phyloP scores from a whole-genome alignment of 2,329 filamentous ascomycete genomes.

The Nemania serpens region DNA sequence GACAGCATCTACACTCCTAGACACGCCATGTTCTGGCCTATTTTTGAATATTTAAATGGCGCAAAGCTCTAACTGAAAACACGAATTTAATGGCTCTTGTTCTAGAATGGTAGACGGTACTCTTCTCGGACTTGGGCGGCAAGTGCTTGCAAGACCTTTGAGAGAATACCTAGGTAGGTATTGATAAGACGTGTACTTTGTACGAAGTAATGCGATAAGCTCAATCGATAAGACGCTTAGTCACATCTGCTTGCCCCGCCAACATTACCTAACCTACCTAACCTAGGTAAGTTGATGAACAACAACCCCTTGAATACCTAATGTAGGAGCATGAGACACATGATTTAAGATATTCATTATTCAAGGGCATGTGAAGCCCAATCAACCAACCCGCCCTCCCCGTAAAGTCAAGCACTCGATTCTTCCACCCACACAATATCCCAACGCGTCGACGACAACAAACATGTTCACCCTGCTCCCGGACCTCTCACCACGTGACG shows the following conservation, averaged over 20 bases:
- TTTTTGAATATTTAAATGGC: no score
- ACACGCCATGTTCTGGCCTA: no score
- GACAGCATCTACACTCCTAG: no score
- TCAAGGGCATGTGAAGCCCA: background rate
- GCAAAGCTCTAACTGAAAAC: no score
- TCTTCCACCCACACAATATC: background rate
- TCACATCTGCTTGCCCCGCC: conserved; percentile 23
- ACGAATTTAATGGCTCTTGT: no score
- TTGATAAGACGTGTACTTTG: background rate
- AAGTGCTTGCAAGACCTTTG: no score
- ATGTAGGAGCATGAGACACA: background rate
- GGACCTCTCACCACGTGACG: conserved; percentile 71
- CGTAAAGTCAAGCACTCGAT: no score
- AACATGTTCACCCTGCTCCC: conserved; percentile 67
- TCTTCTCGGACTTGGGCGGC: no score
- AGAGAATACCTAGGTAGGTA: background rate
- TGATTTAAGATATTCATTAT: background rate
- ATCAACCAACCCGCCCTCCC: no score
- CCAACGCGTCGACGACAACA: background rate
- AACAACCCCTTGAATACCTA: conserved; percentile 1
- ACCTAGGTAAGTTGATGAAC: no score
- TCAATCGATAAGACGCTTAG: conserved; percentile 25
- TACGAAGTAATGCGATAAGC: background rate
- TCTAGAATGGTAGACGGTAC: no score
- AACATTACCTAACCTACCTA: conserved; percentile 1